phyloP scores from a whole-genome alignment of 352 stramenopile genomes.

The Pythium biforme region DNA sequence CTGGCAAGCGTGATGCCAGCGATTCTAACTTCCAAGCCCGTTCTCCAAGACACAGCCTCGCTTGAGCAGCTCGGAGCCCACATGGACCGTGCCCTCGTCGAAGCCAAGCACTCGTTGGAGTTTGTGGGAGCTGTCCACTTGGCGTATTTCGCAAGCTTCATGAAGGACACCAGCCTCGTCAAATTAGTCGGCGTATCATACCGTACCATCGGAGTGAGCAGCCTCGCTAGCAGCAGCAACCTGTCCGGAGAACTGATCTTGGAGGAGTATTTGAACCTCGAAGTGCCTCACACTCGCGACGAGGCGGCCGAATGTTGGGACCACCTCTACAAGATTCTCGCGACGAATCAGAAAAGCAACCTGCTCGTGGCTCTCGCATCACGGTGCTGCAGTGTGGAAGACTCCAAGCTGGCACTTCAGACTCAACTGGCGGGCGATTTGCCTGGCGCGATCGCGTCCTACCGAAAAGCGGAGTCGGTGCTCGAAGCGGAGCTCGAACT shows the following conservation, averaged over 20 bases:
- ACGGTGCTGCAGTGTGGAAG: conserved; percentile 46
- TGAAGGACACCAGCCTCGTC: conserved; percentile 31
- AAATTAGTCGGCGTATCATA: conserved; percentile 37
- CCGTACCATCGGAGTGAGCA: conserved; percentile 46
- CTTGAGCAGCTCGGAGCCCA: conserved; percentile 4
- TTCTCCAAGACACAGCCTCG: neutral
- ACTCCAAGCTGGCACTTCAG: conserved; percentile 60
- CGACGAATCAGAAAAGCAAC: conserved; percentile 62
- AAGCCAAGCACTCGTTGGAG: conserved; percentile 18
- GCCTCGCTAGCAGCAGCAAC: conserved; percentile 56
- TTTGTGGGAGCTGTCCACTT: conserved; percentile 32
- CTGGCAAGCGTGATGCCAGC: conserved; percentile 33
- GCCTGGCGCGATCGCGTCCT: conserved; percentile 61
- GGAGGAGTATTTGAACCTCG: conserved; percentile 57
- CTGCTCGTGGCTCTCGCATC: conserved; percentile 59
- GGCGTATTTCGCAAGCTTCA: conserved; percentile 50
- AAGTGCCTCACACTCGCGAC: conserved; percentile 22
- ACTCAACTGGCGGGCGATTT: conserved; percentile 69
- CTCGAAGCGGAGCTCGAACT: conserved; percentile 43
- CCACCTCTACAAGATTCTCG: conserved; percentile 72
- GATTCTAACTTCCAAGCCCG: conserved; percentile 17
- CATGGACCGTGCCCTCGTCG: conserved; percentile 18
- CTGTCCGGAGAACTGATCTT: conserved; percentile 60
- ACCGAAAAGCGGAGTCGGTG: conserved; percentile 62
- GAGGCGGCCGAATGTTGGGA: conserved; percentile 47